Conservation (phyloP, 805 yeast genomes). For the Starmerella roubikii region DNA sequence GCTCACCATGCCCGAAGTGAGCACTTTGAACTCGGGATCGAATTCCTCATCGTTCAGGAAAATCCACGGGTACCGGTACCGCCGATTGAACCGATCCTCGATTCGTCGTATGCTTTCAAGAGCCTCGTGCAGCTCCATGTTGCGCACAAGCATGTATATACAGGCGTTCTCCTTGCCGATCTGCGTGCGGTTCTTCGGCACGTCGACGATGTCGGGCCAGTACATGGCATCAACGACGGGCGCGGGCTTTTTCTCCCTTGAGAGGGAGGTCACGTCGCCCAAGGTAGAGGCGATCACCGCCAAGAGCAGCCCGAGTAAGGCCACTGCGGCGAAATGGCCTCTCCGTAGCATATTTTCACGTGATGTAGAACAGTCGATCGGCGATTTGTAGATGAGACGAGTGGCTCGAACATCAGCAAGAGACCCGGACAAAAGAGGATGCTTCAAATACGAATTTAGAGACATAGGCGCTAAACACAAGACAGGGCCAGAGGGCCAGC, state of each 20-base stretch:
- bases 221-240: slow-evolving; percentile 17
- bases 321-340: not conserved
- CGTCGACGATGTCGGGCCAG: slow-evolving; percentile 19
- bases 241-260: not conserved
- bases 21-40: slow-evolving; percentile 61
- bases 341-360: not conserved
- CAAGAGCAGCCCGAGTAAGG: not conserved
- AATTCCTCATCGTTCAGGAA: slow-evolving; percentile 82
- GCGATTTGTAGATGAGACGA: too few relatives aligned
- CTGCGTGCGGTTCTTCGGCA: slow-evolving; percentile 23
- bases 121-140: slow-evolving; percentile 64
- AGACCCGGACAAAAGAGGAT: too few relatives aligned
- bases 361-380: too few relatives aligned
- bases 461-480: too few relatives aligned
- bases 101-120: slow-evolving; percentile 64
- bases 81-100: slow-evolving; percentile 77
- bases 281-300: not conserved
- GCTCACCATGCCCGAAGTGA: slow-evolving; percentile 53
- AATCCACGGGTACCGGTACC: slow-evolving; percentile 86
- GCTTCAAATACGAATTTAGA: too few relatives aligned
- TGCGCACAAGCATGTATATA: slow-evolving; percentile 73
- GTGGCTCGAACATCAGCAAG: too few relatives aligned
- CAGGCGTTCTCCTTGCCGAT: slow-evolving; percentile 68
- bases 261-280: not conserved
- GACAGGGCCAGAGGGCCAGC: too few relatives aligned